A percentile compares a stretch with the other conserved stretches of the same genome.
Conservation (phyloP, 345 rosid genomes). For the Euphorbia pulcherrima region DNA sequence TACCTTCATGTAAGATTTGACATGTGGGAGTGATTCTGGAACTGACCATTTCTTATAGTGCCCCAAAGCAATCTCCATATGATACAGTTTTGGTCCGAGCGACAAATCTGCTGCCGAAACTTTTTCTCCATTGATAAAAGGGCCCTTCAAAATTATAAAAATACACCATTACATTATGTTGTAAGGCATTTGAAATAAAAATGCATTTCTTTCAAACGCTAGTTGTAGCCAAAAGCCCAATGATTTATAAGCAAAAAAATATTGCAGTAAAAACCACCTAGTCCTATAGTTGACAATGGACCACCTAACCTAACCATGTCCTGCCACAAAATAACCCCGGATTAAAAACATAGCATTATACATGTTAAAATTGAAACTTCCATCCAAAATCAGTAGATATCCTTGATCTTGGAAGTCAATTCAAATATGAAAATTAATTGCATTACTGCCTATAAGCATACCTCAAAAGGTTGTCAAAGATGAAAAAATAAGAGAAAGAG, state of each 20-base stretch:
- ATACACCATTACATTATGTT: constrained; percentile 4
- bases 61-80: constrained; percentile 79
- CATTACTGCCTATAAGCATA: too few relatives aligned
- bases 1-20: constrained; percentile 82
- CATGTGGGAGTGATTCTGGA: constrained; percentile 67
- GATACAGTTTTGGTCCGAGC: constrained; percentile 69
- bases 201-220: neutral
- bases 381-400: neutral
- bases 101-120: constrained; percentile 86
- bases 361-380: too few relatives aligned
- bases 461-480: too few relatives aligned
- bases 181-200: neutral
- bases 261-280: neutral
- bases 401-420: neutral
- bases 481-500: too few relatives aligned
- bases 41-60: constrained; percentile 83
- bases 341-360: too few relatives aligned
- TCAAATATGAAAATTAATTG: too few relatives aligned
- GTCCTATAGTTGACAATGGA: neutral
- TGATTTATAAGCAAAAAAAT: neutral
- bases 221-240: neutral
- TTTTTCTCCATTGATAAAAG: constrained; percentile 76
- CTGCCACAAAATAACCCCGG: neutral
- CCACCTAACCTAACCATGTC: neutral
- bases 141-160: constrained; percentile 48